A percentile compares a stretch with the other conserved stretches of the same genome.
phyloP scores from a whole-genome alignment of 2,329 filamentous ascomycete genomes.

The Penicillium sp. region DNA sequence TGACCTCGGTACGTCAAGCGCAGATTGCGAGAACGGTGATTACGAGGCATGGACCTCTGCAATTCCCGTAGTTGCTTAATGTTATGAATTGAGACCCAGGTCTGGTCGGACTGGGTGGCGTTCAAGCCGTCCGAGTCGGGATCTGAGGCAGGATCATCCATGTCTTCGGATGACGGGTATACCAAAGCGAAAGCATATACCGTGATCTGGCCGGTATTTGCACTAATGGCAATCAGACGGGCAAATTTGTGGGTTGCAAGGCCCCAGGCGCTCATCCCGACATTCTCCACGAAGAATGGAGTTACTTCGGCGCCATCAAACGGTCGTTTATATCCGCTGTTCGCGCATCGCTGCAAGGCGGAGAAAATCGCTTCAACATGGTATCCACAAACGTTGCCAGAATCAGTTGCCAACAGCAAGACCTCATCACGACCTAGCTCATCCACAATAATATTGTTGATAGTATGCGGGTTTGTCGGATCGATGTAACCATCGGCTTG shows the following conservation, averaged over 20 bases:
- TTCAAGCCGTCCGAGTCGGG: slow-evolving; percentile 2
- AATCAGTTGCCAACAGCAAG: slow-evolving; percentile 69
- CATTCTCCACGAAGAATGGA: slow-evolving; percentile 74
- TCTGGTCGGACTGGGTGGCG: slow-evolving; percentile 26
- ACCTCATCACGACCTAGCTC: slow-evolving; percentile 72
- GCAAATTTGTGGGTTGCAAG: slow-evolving; percentile 78
- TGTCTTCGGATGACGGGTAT: slow-evolving; percentile 32
- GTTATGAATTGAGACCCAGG: slow-evolving; percentile 40
- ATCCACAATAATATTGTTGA: slow-evolving; percentile 71
- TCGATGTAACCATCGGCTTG: slow-evolving; percentile 60
- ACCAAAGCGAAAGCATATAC: slow-evolving; percentile 64
- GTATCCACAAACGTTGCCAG: slow-evolving; percentile 75
- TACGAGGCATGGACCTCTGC: slow-evolving; percentile 32
- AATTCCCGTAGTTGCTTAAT: slow-evolving; percentile 34
- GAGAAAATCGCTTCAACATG: slow-evolving; percentile 60
- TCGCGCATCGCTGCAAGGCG: slow-evolving; percentile 45
- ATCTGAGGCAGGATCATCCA: slow-evolving; percentile 24
- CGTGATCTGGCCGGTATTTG: slow-evolving; percentile 67
- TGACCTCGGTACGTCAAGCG: slow-evolving; percentile 49
- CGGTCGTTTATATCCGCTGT: slow-evolving; percentile 27
- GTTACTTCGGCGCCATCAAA: slow-evolving; percentile 42
- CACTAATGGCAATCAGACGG: slow-evolving; percentile 82
- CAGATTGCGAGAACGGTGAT: slow-evolving; percentile 47
- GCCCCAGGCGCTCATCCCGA: slow-evolving; percentile 83
- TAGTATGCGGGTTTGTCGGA: slow-evolving; percentile 57